Evolutionary conservation across 1,139 yeast genomes (phyloP), one percentile per base, ranked within the genome.

Genomic region (Candida buenavistaensis): DNA sequence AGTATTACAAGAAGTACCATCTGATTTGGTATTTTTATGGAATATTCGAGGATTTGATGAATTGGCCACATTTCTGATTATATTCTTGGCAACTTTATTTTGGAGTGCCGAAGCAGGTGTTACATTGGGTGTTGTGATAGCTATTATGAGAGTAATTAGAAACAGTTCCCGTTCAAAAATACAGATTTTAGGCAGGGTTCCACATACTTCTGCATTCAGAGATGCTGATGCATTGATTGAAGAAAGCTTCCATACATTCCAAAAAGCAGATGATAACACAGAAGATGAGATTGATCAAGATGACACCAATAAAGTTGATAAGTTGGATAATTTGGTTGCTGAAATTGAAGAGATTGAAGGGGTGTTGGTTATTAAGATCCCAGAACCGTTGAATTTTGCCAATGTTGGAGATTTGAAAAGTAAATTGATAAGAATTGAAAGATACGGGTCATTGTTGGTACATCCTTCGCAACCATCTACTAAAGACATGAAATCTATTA

Each of bases 331-430:
- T 23, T 48, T 59, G 21, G 44, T 56, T 26, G 55, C 59, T 4
- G 62, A 57, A 33, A 54, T 61, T 14, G 62, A 61, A 32, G 89
- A 87, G 43, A 72, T 87, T 31, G 92, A 86, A 51, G 95, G 94
- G 1, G 85, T 95, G 46, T 64, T 92, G 30, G 82, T 90, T 28
- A 85, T 90, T 22, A 86, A 82, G 48, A 80, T 92, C 26, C 95
- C 97, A 0, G 97, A 90, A 52, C 97, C 97, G 1, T 64, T 90
- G 40, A 88, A 95, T 2, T 92, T 92, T 57, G 88, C 96, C 25
- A 92, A 92, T 54, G 79, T 95, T 9, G 85, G 82, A 36, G 97
- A 90, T 53, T 66, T 92, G 45, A 80, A 85, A 41, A 70, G 82
- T 31, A 68, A 97, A 19, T 65, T 92, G 34, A 72, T 78, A 34